Evolutionary conservation across 495 filamentous ascomycete species (phyloP), one percentile per base, ranked within the genome.

Genomic region (Aspergillus sclerotiicarbonarius): DNA sequence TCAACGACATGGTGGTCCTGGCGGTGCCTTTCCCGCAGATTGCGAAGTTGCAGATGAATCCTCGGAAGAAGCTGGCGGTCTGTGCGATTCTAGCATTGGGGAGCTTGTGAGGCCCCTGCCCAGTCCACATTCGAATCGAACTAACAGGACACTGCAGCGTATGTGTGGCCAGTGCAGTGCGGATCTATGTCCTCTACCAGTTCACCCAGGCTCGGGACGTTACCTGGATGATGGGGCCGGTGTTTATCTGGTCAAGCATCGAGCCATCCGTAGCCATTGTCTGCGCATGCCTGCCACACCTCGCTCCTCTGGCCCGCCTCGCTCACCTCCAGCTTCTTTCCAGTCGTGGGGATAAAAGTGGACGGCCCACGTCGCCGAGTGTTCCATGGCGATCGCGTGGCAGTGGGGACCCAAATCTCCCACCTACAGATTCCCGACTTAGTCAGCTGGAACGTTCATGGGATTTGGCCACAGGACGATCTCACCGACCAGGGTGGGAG

Each of bases 1-100:
- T 78, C 8, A 73, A 64, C 61, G 77, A 81, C 62, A 59, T 80
- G 16, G 57, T 76, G 46, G 68, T 81, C 25, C 62, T 81, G 15
- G 30, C 70, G 6, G 67, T 79, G 7, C 78, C 78, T 25, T 72
- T 50, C 10, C 47, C 47, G 6, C 25, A 12, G 9, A 50, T 32
- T 13, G 25, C n/a, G 3, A 50, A 50, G 13, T 12, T 50, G 29
- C 47, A 50, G 13, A 50, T 50, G 47, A 29, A n/a, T 29, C 2
- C 6, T 1, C 10, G 31, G 13, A 32, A 50, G 25, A 50, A 32
- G 12, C 1, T 50, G 47, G 47, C 47, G 0, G 18, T 50, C 12
- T 16, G 25, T 18, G 47, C 13, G 7, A 50, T 50, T 15, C 15
- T 50, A 13, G 25, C 25, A 4, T 15, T 50, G 47, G 47, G 47